phyloP scores from a whole-genome alignment of 805 yeast genomes.

The Grigorovia yakushimaensis region DNA sequence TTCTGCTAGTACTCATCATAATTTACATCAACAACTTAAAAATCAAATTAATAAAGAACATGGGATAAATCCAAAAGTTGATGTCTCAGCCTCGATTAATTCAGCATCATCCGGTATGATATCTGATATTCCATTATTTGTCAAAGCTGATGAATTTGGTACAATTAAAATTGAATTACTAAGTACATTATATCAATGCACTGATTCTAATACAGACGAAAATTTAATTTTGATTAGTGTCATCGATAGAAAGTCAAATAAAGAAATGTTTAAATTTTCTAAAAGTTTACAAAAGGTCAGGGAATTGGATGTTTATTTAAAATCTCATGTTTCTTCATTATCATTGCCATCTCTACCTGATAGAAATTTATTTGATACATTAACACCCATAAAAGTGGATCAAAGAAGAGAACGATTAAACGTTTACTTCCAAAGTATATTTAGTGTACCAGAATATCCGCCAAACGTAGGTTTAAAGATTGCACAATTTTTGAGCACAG shows the following conservation, averaged over 20 bases:
- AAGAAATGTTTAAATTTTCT: conserved; percentile 66
- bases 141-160: conserved; percentile 49
- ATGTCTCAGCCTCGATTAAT: conserved; percentile 7
- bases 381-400: conserved; percentile 56
- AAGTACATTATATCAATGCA: conserved; percentile 36
- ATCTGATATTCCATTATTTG: conserved; percentile 40
- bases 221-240: conserved; percentile 54
- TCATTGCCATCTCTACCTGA: conserved; percentile 58
- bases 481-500: conserved; percentile 58
- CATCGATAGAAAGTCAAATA: conserved; percentile 47
- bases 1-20: background rate
- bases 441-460: conserved; percentile 50
- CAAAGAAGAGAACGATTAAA: conserved; percentile 44
- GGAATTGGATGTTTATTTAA: conserved; percentile 49
- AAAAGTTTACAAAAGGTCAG: conserved; percentile 54
- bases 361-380: conserved; percentile 40
- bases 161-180: conserved; percentile 40
- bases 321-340: conserved; percentile 41
- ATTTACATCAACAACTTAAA: background rate
- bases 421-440: conserved; percentile 49
- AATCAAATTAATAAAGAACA: background rate
- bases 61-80: conserved; percentile 4
- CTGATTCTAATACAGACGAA: conserved; percentile 41
- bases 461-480: conserved; percentile 40
- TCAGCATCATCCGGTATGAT: conserved; percentile 7